Evolutionary conservation across 208 protist genomes (phyloP).

Genomic region (Trypanosomatidae sp.): DNA sequence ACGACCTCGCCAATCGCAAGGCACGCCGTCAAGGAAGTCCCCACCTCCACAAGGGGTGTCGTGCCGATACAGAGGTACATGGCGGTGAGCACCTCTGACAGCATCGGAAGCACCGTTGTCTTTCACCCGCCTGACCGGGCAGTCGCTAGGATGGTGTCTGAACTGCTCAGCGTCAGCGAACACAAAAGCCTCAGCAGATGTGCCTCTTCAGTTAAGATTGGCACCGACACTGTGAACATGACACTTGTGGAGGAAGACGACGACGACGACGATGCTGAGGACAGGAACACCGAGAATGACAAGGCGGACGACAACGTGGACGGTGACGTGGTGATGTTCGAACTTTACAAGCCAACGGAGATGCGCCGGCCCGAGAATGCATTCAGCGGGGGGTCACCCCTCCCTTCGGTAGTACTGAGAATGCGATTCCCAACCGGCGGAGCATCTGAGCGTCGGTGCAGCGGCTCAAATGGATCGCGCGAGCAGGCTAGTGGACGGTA

Average conservation of each 20-base stretch:
- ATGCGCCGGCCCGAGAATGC: background rate
- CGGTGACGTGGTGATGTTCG: background rate
- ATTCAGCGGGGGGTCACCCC: background rate
- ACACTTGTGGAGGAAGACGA: background rate
- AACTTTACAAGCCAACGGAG: background rate
- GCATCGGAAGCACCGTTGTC: background rate
- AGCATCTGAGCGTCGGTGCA: background rate
- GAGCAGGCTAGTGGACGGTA: constrained; percentile 8
- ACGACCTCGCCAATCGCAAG: background rate
- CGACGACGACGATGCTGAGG: background rate
- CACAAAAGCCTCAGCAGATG: background rate
- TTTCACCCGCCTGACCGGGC: background rate
- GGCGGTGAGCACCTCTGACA: background rate
- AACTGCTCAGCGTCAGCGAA: background rate
- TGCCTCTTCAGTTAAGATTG: background rate
- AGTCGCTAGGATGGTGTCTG: background rate
- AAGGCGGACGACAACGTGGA: background rate
- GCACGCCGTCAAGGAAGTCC: background rate
- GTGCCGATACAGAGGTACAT: background rate
- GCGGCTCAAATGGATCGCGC: background rate
- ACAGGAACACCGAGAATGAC: constrained; percentile 1
- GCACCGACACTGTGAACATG: background rate
- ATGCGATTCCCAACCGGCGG: background rate
- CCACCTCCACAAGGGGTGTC: background rate
- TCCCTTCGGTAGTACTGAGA: background rate